A percentile compares a stretch with the other conserved stretches of the same genome.
These are phyloP conservation scores for Euphorbia lathyris DNA, from an alignment of 345 rosid genomes.

Conservation along the genomic window DNA sequence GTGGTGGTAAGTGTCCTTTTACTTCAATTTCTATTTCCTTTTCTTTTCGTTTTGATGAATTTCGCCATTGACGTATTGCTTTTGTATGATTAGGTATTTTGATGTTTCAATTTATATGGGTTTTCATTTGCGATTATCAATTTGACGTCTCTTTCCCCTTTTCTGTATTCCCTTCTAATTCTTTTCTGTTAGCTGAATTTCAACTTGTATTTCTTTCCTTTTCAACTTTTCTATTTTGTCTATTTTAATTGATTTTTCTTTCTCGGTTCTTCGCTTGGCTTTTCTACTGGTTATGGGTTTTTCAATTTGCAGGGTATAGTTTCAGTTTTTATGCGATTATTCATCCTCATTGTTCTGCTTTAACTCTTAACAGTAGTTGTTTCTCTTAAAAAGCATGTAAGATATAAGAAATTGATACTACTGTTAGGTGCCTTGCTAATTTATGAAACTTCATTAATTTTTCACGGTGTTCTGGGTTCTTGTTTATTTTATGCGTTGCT, in stretches of 20 bases:
- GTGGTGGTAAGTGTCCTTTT: constrained; percentile 14
- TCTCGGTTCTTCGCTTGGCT: neutral
- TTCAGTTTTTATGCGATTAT: neutral
- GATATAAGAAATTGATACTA: neutral
- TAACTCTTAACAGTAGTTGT: neutral
- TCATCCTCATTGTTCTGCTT: neutral
- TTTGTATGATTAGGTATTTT: neutral
- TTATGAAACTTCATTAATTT: neutral
- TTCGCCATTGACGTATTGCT: neutral
- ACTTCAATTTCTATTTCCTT: neutral
- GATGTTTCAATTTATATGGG: neutral
- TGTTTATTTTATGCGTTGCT: neutral
- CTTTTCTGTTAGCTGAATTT: neutral
- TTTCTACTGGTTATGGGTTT: neutral
- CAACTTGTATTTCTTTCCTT: neutral
- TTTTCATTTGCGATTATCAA: neutral
- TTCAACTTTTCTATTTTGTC: neutral
- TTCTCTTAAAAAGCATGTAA: neutral
- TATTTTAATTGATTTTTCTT: neutral
- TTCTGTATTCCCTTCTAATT: neutral
- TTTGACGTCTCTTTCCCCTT: neutral
- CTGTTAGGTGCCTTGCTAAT: neutral
- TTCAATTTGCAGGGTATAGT: neutral
- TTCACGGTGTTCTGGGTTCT: neutral
- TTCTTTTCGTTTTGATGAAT: neutral